Conservation (phyloP, 352 stramenopile species). For the Albugo candida region DNA sequence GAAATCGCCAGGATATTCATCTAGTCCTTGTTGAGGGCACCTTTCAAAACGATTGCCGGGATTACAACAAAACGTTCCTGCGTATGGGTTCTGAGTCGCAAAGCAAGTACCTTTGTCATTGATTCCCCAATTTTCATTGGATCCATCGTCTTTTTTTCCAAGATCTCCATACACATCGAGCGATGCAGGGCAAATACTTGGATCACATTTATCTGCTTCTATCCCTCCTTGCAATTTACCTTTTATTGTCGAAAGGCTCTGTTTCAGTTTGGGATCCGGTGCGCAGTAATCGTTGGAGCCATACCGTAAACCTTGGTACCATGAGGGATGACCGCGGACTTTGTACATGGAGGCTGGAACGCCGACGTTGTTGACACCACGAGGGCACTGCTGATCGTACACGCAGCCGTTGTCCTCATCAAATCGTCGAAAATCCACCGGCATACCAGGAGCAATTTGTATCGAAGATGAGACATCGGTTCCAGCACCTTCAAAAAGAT, state of each 20-base stretch:
- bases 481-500: slow-evolving; percentile 82
- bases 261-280: slow-evolving; percentile 3
- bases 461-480: slow-evolving; percentile 51
- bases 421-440: slow-evolving; percentile 22
- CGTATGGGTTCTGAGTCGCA: slow-evolving; percentile 13
- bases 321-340: slow-evolving; percentile 14
- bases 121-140: slow-evolving; percentile 14
- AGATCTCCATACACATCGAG: slow-evolving; percentile 18
- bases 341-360: slow-evolving; percentile 13
- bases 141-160: slow-evolving; percentile 5
- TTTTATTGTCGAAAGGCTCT: slow-evolving; percentile 10
- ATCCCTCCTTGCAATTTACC: slow-evolving; percentile 12
- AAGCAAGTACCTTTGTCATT: slow-evolving; percentile 11
- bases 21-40: slow-evolving; percentile 4
- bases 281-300: slow-evolving; percentile 16
- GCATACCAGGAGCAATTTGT: slow-evolving; percentile 45
- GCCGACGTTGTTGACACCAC: slow-evolving; percentile 15
- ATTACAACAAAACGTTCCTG: slow-evolving; percentile 7
- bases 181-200: slow-evolving; percentile 13
- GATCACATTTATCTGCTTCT: slow-evolving; percentile 13
- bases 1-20: slow-evolving; percentile 42
- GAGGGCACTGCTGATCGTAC: slow-evolving; percentile 1
- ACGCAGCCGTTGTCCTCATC: slow-evolving; percentile 10
- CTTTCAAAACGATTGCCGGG: slow-evolving; percentile 1
- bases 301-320: slow-evolving; percentile 25